phyloP scores from a whole-genome alignment of 306 rosid species.

The Dalbergia oliveri region DNA sequence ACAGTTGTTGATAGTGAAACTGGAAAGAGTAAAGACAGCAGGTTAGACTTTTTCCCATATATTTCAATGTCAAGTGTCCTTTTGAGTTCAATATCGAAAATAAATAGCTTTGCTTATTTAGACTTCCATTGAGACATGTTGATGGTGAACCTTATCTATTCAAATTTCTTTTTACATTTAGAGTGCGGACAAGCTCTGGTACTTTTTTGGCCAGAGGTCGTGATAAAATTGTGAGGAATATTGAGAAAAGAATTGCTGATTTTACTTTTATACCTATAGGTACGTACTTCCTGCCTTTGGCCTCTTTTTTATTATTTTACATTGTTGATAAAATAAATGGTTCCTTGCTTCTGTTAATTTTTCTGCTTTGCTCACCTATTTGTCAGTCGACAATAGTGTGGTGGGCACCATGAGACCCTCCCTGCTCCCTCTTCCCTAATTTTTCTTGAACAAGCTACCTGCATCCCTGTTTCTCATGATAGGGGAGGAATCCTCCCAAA shows the following conservation, averaged over 20 bases:
- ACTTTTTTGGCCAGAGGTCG: conserved; percentile 83
- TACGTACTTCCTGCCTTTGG: conserved; percentile 49
- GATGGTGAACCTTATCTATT: conserved; percentile 10
- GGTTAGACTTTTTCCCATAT: conserved; percentile 53
- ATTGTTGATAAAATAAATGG: conserved; percentile 31
- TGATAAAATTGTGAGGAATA: conserved; percentile 73
- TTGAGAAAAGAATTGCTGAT: conserved; percentile 91
- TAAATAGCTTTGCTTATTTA: conserved; percentile 31
- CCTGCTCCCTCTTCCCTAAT: not conserved
- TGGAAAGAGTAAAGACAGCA: conserved; percentile 88
- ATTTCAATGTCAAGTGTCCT: conserved; percentile 28
- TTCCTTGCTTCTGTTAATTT: conserved; percentile 6
- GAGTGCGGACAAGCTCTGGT: conserved; percentile 92
- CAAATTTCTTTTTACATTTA: conserved; percentile 38
- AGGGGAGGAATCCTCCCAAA: no score
- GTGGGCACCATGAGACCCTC: not conserved
- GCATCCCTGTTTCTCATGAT: not conserved
- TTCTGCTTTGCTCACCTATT: conserved; percentile 6
- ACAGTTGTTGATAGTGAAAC: conserved; percentile 81
- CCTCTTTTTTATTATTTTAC: conserved; percentile 35
- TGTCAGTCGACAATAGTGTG: conserved; percentile 2
- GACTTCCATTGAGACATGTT: not conserved
- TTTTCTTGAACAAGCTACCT: not conserved
- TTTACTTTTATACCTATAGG: conserved; percentile 84
- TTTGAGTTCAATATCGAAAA: conserved; percentile 17